Evolutionary conservation across 345 rosid species (phyloP), one percentile per base, ranked within the genome.

Genomic region (Citrus mangshanensis): DNA sequence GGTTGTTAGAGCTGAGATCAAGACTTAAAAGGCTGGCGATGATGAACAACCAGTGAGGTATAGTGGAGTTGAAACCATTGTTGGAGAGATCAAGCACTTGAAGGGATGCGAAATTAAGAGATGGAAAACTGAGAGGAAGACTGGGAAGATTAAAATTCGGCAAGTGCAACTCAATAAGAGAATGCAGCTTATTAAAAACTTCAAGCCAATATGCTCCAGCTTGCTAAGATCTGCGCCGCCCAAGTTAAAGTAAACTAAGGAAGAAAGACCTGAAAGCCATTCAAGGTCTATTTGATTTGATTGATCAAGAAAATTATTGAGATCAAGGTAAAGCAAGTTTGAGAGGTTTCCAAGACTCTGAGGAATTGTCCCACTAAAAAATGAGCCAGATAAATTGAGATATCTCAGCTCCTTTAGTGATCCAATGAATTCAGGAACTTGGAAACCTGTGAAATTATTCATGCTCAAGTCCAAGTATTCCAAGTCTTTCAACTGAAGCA

Each of bases 1-100:
- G 64, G 24, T 12, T 2, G 65, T 68, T 76, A 34, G 14, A 56
- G 34, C 42, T 38, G n/a, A 84, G 54, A 7, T 5, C 0, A 16
- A 54, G 1, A 9, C 16, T 1, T 6, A 1, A 32, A 10, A 67
- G 24, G 54, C 37, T 19, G 18, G 38, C 25, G 2, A 76, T 51
- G 37, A 27, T 78, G 35, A 82, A 82, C 25, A 87, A 14, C 88
- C 82, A 85, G 0, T 5, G 56, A 9, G 81, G 70, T 10, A 84
- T 66, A 2, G 74, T 35, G 32, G 86, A 73, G 59, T 51, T 74
- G 76, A 88, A 84, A 56, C 22, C 72, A 72, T 85, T 85, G 1
- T n/a, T 1, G 9, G 82, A 82, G 59, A 88, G 82, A 76, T 78
- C 82, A 59, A 88, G 80, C 3, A 59, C 76, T 0, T 18, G 46